Evolutionary conservation across 176 grass and related monocot species (phyloP), one percentile per base, ranked within the genome.

Genomic region (Elymus sibiricus): DNA sequence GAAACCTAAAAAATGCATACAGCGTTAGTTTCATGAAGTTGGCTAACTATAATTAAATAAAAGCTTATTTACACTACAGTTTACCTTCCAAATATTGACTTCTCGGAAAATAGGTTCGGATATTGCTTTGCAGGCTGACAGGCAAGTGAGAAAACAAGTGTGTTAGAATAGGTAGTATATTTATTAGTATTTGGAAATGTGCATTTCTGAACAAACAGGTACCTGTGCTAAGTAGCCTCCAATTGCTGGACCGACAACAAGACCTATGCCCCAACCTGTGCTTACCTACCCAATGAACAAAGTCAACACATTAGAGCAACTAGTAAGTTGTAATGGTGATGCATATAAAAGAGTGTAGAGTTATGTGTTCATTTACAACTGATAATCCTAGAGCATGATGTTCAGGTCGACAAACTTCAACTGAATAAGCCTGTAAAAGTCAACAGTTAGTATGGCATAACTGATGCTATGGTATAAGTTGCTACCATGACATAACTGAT

Each of bases 181-280:
- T 2, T 65, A 16, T 35, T 47, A 25, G 21, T 25, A 13, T 39
- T 25, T 3, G 64, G 53, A 42, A 80, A 74, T 49, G 11, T 14
- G 67, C 16, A n/a, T 6, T 78, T 66, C 4, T 16, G 2, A 31
- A 47, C 34, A 56, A 64, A 61, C 16, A 19, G 15, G 47, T 51
- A 51, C 93, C 87, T 98, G 91, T 61, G 95, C 88, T 76, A 98
- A 43, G 79, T 88, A 95, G 17, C 93, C 95, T 76, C 95, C 95
- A 84, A 98, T 83, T 16, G 93, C 89, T 79, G 95, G 95, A 7
- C 95, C 95, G 55, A 98, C 11, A 43, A 95, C 89, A 69, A 95
- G 76, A 77, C 93, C 90, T 80, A 94, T 83, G 29, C 87, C 91
- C 91, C 91, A 92, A 14, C 84, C 70, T 21, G 76, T 84, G 81